phyloP scores from a whole-genome alignment of 2,329 filamentous ascomycete species.

The Aspergillus sp. region DNA sequence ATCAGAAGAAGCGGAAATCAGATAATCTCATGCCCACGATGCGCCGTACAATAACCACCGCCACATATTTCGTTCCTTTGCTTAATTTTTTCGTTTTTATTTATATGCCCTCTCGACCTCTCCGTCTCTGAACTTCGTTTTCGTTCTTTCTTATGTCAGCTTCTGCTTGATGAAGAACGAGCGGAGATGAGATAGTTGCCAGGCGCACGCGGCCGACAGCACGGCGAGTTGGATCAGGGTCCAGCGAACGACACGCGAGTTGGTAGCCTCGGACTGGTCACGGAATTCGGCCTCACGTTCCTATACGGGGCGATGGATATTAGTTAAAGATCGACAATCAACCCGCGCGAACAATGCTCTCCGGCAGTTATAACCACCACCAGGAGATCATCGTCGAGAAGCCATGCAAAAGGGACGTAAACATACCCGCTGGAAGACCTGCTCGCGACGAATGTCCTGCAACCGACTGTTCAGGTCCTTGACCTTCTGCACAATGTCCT shows the following conservation, averaged over 20 bases:
- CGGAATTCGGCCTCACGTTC: constrained; percentile 97
- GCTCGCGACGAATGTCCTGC: constrained; percentile 86
- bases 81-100: not conserved
- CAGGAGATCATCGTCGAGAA: too few relatives aligned
- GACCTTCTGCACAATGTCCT: constrained; percentile 83
- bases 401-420: not conserved
- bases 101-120: not conserved
- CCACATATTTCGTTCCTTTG: not conserved
- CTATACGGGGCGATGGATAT: constrained; percentile 44
- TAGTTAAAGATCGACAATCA: not conserved
- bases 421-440: constrained; percentile 88
- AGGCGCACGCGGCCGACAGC: constrained; percentile 84
- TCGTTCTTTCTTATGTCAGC: constrained; percentile 66
- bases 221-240: constrained; percentile 85
- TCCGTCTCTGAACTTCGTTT: not conserved
- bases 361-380: not conserved
- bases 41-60: not conserved
- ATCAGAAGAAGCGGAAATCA: not conserved
- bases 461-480: constrained; percentile 85
- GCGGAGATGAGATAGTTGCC: constrained; percentile 93
- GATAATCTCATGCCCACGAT: not conserved
- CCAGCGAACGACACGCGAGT: constrained; percentile 89
- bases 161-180: constrained; percentile 99
- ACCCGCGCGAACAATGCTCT: not conserved
- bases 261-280: constrained; percentile 94